Base-by-base conservation (phyloP, 2,329 filamentous ascomycete species). In the Akanthomyces uredinophilus region DNA sequence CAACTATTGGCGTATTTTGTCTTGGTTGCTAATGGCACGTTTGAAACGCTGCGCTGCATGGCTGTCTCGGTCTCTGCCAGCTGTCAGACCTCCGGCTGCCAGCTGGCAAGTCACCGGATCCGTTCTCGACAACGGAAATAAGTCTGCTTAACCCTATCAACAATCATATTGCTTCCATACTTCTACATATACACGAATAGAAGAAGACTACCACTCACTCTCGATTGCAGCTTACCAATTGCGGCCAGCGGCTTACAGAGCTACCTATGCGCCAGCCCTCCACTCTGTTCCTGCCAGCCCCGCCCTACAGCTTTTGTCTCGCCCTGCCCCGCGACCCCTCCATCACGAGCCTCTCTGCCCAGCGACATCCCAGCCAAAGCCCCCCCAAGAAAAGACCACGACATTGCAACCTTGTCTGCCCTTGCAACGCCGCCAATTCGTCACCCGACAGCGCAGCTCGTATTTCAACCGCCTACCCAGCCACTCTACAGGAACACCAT, bases 401-500 rank as follows among this genome's bases (percentile, higher is more conserved):
- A 35, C 41, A 35, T 16, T 16, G n/a, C 51, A 54, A 32, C 7
- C 5, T 18, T 39, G 4, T 35, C 7, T 2, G 2, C 35, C 8
- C 49, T 24, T 35, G 18, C 13, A 13, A 35, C 13, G 27, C 52
- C 16, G 18, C 52, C 20, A 29, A 35, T 41, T 29, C 16, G 20
- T 10, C 37, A 11, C 13, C 20, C 29, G 11, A 37, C 52, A 41
- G 11, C 35, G 43, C 24, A 53, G 44, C 44, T 37, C 29, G 20
- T 37, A 24, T 51, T n/a, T n/a, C n/a, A 29, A 20, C 37, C n/a
- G 18, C 16, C 7, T n/a, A n/a, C 11, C 24, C 32, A 13, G 37
- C 35, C 11, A 11, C n/a, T 43, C 24, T 54, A 4, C 63, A 58
- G n/a, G 67, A 65, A 80, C 70, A 71, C 69, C 64, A 79, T 81